Evolutionary conservation across 495 filamentous ascomycete species (phyloP), one percentile per base, ranked within the genome.

Genomic region (Pyrenula massariospora): DNA sequence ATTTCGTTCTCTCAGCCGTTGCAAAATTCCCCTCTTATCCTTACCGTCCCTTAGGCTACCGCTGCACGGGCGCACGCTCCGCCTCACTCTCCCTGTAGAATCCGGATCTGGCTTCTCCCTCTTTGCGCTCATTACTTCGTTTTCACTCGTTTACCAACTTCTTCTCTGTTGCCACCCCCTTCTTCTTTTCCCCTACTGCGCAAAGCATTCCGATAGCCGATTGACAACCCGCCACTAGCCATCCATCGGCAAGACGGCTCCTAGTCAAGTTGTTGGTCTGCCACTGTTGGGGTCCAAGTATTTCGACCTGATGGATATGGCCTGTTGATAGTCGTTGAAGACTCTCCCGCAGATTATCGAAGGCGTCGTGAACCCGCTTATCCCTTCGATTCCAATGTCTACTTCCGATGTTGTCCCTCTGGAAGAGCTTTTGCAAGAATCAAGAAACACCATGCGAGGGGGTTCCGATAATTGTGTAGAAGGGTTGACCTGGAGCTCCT

Each of bases 401-500:
- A 8, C 31, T 15, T 42, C 31, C 31, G 15, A 42, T 42, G 31
- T 8, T 42, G 15, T 15, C 15, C 31, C 15, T 15, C 31, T 15
- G 15, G 31, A 42, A 42, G 15, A 42, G 8, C 31, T 42, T 42
- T 42, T 42, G 31, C 8, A 42, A 42, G 5, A 8, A 42, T 42
- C 31, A 15, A 15, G 31, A 52, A 21, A 49, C 64, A 52, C 57
- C 57, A 25, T 42, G 31, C 31, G 5, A 8, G 31, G 31, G n/a
- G n/a, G n/a, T n/a, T n/a, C n/a, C n/a, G n/a, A n/a, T n/a, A n/a
- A n/a, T n/a, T n/a, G n/a, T n/a, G n/a, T n/a, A n/a, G n/a, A n/a
- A n/a, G n/a, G n/a, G n/a, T n/a, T n/a, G n/a, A n/a, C n/a, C n/a
- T n/a, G n/a, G n/a, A n/a, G n/a, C n/a, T n/a, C n/a, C n/a, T n/a